Percentiles rank a stretch among this genome's conserved stretches.
Conservation (phyloP, 2,329 filamentous ascomycete species). For the Trichoderma atrobrunneum region DNA sequence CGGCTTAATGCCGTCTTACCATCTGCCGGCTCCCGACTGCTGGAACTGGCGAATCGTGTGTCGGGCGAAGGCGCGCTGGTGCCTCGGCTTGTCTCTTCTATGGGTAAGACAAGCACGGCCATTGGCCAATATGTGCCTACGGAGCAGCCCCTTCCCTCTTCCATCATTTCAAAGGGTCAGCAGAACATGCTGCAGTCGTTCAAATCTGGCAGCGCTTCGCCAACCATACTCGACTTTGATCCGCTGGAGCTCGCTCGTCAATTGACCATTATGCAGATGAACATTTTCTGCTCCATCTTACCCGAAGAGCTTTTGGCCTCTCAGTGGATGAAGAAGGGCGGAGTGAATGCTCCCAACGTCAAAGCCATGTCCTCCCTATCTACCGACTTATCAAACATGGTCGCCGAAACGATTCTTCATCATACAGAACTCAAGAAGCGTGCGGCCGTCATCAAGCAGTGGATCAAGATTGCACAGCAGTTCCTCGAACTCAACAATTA, state of each 20-base stretch:
- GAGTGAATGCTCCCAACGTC: constrained; percentile 79
- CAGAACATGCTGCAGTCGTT: constrained; percentile 68
- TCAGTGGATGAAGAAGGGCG: constrained; percentile 89
- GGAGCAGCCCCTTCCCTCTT: constrained; percentile 67
- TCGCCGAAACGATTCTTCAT: constrained; percentile 87
- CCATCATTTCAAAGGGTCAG: constrained; percentile 74
- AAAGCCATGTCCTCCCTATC: constrained; percentile 91
- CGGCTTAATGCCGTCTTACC: constrained; percentile 68
- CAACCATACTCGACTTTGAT: constrained; percentile 86
- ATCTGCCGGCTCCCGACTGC: constrained; percentile 73
- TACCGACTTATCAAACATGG: constrained; percentile 87
- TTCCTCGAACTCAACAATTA: constrained; percentile 93
- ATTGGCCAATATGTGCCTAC: constrained; percentile 67
- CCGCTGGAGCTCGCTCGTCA: constrained; percentile 88
- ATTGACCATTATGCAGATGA: constrained; percentile 87
- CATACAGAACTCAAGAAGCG: constrained; percentile 91
- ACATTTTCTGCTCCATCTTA: constrained; percentile 85
- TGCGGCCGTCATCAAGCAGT: constrained; percentile 88
- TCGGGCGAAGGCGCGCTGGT: constrained; percentile 71
- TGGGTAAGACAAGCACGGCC: constrained; percentile 82
- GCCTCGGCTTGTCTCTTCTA: constrained; percentile 77
- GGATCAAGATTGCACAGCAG: constrained; percentile 90
- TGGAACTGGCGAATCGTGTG: constrained; percentile 78
- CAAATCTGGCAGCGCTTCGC: constrained; percentile 66
- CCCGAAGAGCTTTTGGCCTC: constrained; percentile 88